Base-by-base conservation (phyloP, 1,284 basidiomycete genomes). In the Boletus mariae region DNA sequence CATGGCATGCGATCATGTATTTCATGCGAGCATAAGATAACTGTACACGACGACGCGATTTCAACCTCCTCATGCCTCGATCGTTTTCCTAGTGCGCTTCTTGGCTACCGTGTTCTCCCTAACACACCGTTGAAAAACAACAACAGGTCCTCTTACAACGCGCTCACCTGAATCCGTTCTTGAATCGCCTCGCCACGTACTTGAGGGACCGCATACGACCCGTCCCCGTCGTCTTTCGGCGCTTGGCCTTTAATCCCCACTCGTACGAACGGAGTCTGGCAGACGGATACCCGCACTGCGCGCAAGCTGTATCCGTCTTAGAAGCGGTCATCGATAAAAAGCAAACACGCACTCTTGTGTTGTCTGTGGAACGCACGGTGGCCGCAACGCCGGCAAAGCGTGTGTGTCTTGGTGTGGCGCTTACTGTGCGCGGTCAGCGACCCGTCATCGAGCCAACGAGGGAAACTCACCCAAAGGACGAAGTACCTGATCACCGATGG, bases 181-280 rank as follows among this genome's bases (percentile, higher is more conserved):
- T 98, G 87, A 96, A 96, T 66, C 92, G 84, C 70, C 92, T 85
- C 62, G 87, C 85, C 49, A 97, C 94, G 54, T 80, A 74, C 84
- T 95, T 97, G 76, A 99, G 84, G 85, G 95, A 86, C 62, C 82
- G 80, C 94, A 98, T 97, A 70, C 96, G 85, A 63, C 96, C 96
- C 65, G 96, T 95, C 64, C 96, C 96, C 61, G 95, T 94, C 53
- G 94, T 97, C 87, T 97, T 96, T 86, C 96, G 89, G 79, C 96
- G 89, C 87, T 98, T 98, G 57, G 95, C 96, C 85, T 99, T 99
- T 73, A 88, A 83, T 64, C 94, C 93, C 96, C 96, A 99, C 78
- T 98, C 90, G 78, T 87, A 98, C 67, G 92, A 95, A 71, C 96
- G 87, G 68, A 95, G 79, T 80, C 94, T 98, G 59, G 96, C 95